Percentiles rank a stretch among this genome's conserved stretches.
phyloP scores from a whole-genome alignment of 108 stramenopile genomes.

The Cyclostephanos tholiformis region DNA sequence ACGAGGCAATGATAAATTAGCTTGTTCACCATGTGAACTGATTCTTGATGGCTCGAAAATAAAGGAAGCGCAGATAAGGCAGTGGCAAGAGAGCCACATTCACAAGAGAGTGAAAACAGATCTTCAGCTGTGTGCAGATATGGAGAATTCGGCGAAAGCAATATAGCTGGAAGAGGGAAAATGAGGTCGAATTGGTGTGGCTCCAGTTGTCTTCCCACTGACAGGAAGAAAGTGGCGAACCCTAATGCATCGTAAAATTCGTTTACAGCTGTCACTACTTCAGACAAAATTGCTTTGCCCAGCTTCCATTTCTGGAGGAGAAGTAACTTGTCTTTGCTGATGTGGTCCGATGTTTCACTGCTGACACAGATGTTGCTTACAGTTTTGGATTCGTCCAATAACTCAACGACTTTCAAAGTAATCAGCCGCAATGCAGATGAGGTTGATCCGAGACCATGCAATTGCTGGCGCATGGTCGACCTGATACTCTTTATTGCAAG shows the following conservation, averaged over 20 bases:
- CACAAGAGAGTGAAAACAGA: conserved; percentile 31
- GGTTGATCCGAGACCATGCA: conserved; percentile 22
- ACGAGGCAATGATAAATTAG: conserved; percentile 45
- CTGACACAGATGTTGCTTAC: not conserved
- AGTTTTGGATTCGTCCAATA: conserved; percentile 25
- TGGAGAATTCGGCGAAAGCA: not conserved
- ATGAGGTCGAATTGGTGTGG: conserved; percentile 52
- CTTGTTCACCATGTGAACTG: conserved; percentile 36
- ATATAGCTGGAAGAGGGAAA: conserved; percentile 44
- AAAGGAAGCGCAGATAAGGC: conserved; percentile 50
- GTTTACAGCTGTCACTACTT: conserved; percentile 25
- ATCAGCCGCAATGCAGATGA: conserved; percentile 39
- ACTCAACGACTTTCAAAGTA: conserved; percentile 40
- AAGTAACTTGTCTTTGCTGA: not conserved
- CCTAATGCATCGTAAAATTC: conserved; percentile 30
- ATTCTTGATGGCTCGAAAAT: conserved; percentile 39
- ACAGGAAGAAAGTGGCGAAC: conserved; percentile 49
- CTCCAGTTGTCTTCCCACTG: conserved; percentile 54
- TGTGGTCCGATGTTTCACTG: not conserved
- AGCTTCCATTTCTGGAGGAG: conserved; percentile 15
- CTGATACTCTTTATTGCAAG: conserved; percentile 20
- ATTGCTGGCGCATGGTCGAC: conserved; percentile 13
- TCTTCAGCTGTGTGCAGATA: conserved; percentile 35
- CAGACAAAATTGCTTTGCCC: conserved; percentile 31
- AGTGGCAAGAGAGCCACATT: conserved; percentile 43